A percentile compares a stretch with the other conserved stretches of the same genome.
These are phyloP conservation scores for Podochytrium sp. DNA, from an alignment of 192 early-diverging fungal genomes.

Conservation along the genomic window DNA sequence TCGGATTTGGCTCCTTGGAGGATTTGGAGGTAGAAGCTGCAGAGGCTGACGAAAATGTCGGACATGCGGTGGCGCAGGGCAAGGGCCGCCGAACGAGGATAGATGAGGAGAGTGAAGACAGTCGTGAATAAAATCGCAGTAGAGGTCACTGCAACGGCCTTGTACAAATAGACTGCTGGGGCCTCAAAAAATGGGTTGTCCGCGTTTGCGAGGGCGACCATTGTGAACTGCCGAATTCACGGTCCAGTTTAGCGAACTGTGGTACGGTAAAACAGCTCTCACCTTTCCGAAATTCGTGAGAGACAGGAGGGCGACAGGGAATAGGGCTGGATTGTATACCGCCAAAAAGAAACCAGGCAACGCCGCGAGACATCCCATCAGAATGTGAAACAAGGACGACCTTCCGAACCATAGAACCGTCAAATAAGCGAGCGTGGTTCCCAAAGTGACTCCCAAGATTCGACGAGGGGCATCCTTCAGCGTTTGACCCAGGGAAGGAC, in stretches of 20 bases:
- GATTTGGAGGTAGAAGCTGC: conserved; percentile 18
- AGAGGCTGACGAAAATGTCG: not conserved
- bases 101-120: conserved; percentile 19
- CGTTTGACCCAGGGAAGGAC: conserved; percentile 11
- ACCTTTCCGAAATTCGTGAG: conserved; percentile 21
- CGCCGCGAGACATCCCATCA: not conserved
- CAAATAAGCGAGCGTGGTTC: not conserved
- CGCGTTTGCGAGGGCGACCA: not conserved
- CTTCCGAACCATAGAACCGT: not conserved
- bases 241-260: no score
- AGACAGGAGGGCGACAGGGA: conserved; percentile 17
- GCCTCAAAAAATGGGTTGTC: conserved; percentile 10
- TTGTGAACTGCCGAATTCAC: not conserved
- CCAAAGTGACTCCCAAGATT: not conserved
- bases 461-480: not conserved
- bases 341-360: conserved; percentile 9
- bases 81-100: conserved; percentile 20
- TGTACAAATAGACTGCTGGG: conserved; percentile 20
- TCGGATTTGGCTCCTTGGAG: not conserved
- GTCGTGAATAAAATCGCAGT: conserved; percentile 13
- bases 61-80: conserved; percentile 8
- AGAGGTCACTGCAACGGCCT: conserved; percentile 1
- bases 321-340: not conserved
- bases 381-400: not conserved
- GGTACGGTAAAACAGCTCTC: not conserved